Evolutionary conservation across 2,329 filamentous ascomycete species (phyloP).

Genomic region (Colletotrichum euphorbiae): DNA sequence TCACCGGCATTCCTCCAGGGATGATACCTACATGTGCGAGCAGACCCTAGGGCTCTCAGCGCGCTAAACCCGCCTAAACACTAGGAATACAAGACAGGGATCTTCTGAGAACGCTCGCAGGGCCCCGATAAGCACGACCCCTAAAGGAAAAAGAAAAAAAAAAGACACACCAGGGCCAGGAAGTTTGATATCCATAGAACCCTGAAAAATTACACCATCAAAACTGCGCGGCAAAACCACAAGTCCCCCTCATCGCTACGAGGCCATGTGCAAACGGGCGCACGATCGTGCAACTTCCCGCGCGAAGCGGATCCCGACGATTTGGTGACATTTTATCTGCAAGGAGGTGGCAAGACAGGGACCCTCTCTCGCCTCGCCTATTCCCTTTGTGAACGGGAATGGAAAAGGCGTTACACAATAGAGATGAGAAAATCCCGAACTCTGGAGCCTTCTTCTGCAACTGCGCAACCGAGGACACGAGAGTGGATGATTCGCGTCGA

Average conservation of each 20-base stretch:
- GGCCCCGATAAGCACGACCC: not conserved
- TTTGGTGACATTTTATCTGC: slow-evolving; percentile 28
- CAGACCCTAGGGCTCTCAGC: not conserved
- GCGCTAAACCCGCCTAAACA: not conserved
- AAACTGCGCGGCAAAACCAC: not conserved
- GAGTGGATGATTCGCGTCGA: not conserved
- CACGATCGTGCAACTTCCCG: slow-evolving; percentile 34
- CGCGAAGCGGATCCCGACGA: slow-evolving; percentile 32
- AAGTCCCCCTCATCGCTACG: not conserved
- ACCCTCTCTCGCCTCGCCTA: too few species aligned
- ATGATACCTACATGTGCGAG: too few species aligned
- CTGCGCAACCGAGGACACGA: not conserved
- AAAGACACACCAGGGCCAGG: not conserved
- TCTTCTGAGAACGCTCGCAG: not conserved
- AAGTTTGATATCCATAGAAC: not conserved
- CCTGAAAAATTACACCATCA: slow-evolving; percentile 5
- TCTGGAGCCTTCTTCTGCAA: slow-evolving; percentile 14
- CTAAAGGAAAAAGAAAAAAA: not conserved
- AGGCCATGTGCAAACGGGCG: slow-evolving; percentile 24
- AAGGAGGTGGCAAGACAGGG: slow-evolving; percentile 36
- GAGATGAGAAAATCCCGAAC: not conserved
- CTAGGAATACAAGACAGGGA: not conserved
- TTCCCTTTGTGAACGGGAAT: not conserved
- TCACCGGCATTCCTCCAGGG: too few species aligned
- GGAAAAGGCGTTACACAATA: not conserved